A percentile compares a stretch with the other conserved stretches of the same genome.
phyloP scores from a whole-genome alignment of 1,284 basidiomycete species.

The Heterobasidion irregulare region DNA sequence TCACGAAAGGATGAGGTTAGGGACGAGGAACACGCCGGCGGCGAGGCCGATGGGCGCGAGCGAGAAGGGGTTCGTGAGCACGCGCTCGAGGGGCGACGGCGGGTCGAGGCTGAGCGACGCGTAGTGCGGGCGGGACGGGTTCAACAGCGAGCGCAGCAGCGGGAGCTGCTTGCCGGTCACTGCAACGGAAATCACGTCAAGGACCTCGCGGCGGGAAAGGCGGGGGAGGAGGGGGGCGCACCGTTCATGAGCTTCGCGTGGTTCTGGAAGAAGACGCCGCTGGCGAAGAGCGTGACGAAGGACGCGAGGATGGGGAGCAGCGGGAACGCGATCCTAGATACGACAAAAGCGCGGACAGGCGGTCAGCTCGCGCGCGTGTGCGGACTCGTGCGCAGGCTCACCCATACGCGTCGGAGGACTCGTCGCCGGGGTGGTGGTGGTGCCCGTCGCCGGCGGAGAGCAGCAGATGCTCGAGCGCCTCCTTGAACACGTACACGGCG shows the following conservation, averaged over 20 bases:
- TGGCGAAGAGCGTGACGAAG: constrained; percentile 41
- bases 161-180: constrained; percentile 51
- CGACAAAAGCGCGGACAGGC: too few species aligned
- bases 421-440: constrained; percentile 44
- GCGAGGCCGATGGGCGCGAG: constrained; percentile 36
- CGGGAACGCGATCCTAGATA: constrained; percentile 61
- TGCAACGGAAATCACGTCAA: too few species aligned
- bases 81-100: constrained; percentile 26
- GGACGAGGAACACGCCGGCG: constrained; percentile 31
- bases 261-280: constrained; percentile 54
- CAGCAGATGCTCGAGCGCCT: constrained; percentile 80
- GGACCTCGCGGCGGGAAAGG: constrained; percentile 1
- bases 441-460: constrained; percentile 59
- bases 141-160: constrained; percentile 32
- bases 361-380: background rate
- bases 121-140: constrained; percentile 31
- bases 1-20: constrained; percentile 41
- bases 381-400: constrained; percentile 13
- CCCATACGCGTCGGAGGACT: constrained; percentile 32
- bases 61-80: constrained; percentile 46
- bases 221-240: constrained; percentile 26
- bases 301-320: constrained; percentile 51
- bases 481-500: constrained; percentile 89
- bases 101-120: constrained; percentile 19
- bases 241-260: constrained; percentile 63